Percentiles rank a stretch among this genome's conserved stretches.
Conservation (phyloP, 2,329 filamentous ascomycete genomes). For the Eutypella sp. region DNA sequence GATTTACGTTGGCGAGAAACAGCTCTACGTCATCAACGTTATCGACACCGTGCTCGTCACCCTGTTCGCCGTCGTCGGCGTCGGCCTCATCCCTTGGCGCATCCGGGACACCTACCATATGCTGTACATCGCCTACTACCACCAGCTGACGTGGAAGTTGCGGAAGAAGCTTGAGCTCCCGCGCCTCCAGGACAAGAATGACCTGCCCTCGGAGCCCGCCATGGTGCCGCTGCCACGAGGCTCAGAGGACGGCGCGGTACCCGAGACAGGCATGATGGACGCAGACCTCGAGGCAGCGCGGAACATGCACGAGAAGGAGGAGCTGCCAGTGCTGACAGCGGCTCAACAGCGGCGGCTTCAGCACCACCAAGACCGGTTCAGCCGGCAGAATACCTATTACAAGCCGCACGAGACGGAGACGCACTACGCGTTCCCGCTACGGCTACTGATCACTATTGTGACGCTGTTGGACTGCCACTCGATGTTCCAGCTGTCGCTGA, state of each 20-base stretch:
- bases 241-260: constrained; percentile 32
- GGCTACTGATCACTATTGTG: constrained; percentile 71
- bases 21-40: constrained; percentile 64
- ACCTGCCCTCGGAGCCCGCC: constrained; percentile 47
- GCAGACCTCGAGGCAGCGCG: constrained; percentile 36
- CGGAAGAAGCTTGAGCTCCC: constrained; percentile 59
- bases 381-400: constrained; percentile 82
- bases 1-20: constrained; percentile 73
- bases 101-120: constrained; percentile 83
- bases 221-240: constrained; percentile 28
- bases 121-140: constrained; percentile 74
- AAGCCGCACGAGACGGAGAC: constrained; percentile 83
- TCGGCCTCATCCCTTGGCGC: constrained; percentile 69
- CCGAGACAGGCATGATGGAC: constrained; percentile 14
- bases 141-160: constrained; percentile 57
- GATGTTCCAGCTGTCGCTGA: constrained; percentile 73
- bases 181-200: constrained; percentile 62
- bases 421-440: constrained; percentile 72
- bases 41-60: constrained; percentile 69
- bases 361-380: constrained; percentile 75
- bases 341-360: constrained; percentile 65
- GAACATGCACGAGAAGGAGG: constrained; percentile 38
- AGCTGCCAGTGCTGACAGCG: constrained; percentile 56
- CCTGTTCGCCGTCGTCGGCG: constrained; percentile 65
- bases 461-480: constrained; percentile 75